Conservation (phyloP, 116 monocot species). For the Posidonia oceanica region DNA sequence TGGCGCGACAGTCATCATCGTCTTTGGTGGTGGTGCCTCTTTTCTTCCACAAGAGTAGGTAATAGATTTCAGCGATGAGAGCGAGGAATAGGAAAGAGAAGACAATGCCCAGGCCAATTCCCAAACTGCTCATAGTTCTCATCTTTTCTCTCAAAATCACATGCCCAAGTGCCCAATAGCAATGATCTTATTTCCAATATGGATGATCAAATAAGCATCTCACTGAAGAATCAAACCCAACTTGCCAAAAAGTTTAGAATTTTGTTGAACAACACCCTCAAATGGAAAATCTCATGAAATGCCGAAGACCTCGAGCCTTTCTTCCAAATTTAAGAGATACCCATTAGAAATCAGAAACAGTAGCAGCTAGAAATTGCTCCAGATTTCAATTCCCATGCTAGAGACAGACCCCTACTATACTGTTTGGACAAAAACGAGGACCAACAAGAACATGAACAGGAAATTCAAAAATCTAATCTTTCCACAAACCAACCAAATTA, state of each 20-base stretch:
- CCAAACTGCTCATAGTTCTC: slow-evolving; percentile 28
- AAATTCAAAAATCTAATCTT: neutral
- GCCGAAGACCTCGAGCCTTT: neutral
- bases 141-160: slow-evolving; percentile 11
- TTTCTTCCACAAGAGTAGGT: slow-evolving; percentile 22
- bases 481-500: neutral
- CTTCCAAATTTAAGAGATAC: neutral
- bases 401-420: neutral
- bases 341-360: neutral
- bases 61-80: slow-evolving; percentile 13
- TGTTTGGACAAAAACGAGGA: neutral
- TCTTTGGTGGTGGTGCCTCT: neutral
- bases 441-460: neutral
- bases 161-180: neutral
- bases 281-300: neutral
- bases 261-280: neutral
- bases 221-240: neutral
- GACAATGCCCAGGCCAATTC: slow-evolving; percentile 12
- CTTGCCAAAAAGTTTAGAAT: neutral
- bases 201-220: neutral
- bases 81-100: slow-evolving; percentile 17
- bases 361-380: neutral
- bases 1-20: too few species aligned
- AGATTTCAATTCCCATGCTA: neutral
- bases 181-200: too few species aligned